phyloP scores from a whole-genome alignment of 2,329 filamentous ascomycete species.

The Pestalotiopsis sp. region DNA sequence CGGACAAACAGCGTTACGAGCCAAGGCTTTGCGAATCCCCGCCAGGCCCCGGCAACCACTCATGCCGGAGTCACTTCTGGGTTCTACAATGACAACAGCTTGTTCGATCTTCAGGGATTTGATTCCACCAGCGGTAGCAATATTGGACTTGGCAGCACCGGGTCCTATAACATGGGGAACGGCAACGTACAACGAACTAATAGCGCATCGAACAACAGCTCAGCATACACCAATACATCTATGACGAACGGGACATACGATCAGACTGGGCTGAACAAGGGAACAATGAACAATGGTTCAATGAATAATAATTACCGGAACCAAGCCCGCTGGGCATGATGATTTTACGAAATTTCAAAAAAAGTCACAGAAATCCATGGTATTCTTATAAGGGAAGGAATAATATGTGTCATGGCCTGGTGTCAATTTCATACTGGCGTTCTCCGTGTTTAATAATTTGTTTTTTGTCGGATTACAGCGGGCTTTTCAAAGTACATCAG shows the following conservation, averaged over 20 bases:
- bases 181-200: conserved; percentile 27
- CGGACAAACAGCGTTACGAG: conserved; percentile 30
- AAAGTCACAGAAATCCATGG: background rate
- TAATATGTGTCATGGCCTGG: background rate
- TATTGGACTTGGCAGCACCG: conserved; percentile 25
- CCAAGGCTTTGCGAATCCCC: conserved; percentile 31
- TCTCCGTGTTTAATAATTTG: background rate
- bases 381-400: background rate
- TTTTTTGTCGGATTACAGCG: background rate
- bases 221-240: background rate
- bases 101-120: conserved; percentile 32
- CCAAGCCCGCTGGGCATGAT: conserved; percentile 10
- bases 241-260: conserved; percentile 14
- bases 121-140: conserved; percentile 28
- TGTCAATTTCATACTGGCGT: background rate
- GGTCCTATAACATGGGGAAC: conserved; percentile 29
- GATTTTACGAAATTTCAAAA: conserved; percentile 5
- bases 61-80: conserved; percentile 29
- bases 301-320: conserved; percentile 9
- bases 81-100: conserved; percentile 30
- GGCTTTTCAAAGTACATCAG: background rate
- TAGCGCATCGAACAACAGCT: conserved; percentile 21
- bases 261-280: conserved; percentile 8
- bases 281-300: conserved; percentile 4
- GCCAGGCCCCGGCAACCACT: conserved; percentile 28